These are phyloP conservation scores for Fraxinus baroniana DNA, from an alignment of 305 asterid genomes.

Conservation along the genomic window DNA sequence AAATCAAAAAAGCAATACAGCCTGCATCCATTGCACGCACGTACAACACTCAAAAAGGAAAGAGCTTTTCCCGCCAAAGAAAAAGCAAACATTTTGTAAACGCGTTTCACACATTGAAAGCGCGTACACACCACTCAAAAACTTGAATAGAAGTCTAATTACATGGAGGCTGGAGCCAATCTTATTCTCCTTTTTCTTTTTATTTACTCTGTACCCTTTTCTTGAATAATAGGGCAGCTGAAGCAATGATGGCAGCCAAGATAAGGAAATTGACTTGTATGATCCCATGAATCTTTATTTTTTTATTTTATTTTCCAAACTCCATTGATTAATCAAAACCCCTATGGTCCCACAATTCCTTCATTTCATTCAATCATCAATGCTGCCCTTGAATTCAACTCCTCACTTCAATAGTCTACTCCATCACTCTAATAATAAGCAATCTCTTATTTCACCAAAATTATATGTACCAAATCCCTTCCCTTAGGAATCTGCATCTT, in stretches of 20 bases:
- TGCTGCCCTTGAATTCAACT: constrained; percentile 54
- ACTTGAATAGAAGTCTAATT: background rate
- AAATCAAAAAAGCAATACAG: constrained; percentile 11
- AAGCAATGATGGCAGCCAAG: constrained; percentile 32
- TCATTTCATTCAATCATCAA: constrained; percentile 42
- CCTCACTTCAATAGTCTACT: constrained; percentile 30
- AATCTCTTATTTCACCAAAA: constrained; percentile 38
- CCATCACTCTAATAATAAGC: constrained; percentile 37
- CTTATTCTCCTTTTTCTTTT: background rate
- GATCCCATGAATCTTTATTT: constrained; percentile 7
- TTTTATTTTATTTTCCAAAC: constrained; percentile 15
- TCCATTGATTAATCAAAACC: constrained; percentile 20
- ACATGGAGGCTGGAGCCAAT: constrained; percentile 24
- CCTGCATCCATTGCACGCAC: constrained; percentile 28
- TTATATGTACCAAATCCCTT: constrained; percentile 60
- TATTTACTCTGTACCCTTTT: background rate
- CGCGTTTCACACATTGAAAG: constrained; percentile 10
- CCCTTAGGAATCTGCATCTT: constrained; percentile 80
- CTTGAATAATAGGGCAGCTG: constrained; percentile 7
- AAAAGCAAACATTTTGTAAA: constrained; percentile 43
- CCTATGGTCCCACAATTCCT: constrained; percentile 46
- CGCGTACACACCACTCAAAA: constrained; percentile 47
- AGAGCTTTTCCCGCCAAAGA: constrained; percentile 49
- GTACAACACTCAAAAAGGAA: constrained; percentile 20
- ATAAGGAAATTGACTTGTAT: constrained; percentile 22